Evolutionary conservation across 257 asterid species (phyloP).

Genomic region (Euphrasia confusa): DNA sequence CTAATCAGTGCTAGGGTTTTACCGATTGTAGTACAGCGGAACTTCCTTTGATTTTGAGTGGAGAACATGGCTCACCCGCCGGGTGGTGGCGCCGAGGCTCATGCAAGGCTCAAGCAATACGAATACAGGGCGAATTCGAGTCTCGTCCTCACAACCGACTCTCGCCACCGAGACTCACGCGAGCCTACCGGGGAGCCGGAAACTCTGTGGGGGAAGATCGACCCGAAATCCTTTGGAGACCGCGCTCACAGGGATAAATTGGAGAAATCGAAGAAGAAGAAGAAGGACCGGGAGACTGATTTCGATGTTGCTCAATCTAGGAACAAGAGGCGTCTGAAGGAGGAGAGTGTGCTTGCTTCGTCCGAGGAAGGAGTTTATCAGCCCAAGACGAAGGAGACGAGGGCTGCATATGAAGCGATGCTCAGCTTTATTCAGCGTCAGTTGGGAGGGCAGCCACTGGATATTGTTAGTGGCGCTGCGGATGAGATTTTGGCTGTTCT

Average conservation of each 20-base stretch:
- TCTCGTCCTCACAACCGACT: slow-evolving; percentile 53
- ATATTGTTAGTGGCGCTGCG: slow-evolving; percentile 63
- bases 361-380: slow-evolving; percentile 59
- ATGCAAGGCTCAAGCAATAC: slow-evolving; percentile 57
- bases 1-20: no score
- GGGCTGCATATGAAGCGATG: slow-evolving; percentile 60
- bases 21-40: no score
- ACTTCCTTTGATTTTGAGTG: not conserved
- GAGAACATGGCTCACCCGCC: slow-evolving; percentile 41
- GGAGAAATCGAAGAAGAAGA: slow-evolving; percentile 50
- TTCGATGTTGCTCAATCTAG: slow-evolving; percentile 37
- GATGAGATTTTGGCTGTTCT: slow-evolving; percentile 63
- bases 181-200: slow-evolving; percentile 66
- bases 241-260: slow-evolving; percentile 48
- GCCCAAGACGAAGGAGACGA: slow-evolving; percentile 61
- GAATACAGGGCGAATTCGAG: slow-evolving; percentile 59
- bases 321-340: slow-evolving; percentile 57
- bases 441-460: slow-evolving; percentile 55
- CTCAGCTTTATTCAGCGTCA: slow-evolving; percentile 57
- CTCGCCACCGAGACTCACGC: slow-evolving; percentile 60
- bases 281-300: slow-evolving; percentile 43
- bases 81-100: slow-evolving; percentile 65
- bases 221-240: slow-evolving; percentile 48
- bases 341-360: slow-evolving; percentile 53
- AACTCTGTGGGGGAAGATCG: slow-evolving; percentile 55